Conservation (phyloP, 2,329 filamentous ascomycete species). For the Ilyonectria mors-panacis region DNA sequence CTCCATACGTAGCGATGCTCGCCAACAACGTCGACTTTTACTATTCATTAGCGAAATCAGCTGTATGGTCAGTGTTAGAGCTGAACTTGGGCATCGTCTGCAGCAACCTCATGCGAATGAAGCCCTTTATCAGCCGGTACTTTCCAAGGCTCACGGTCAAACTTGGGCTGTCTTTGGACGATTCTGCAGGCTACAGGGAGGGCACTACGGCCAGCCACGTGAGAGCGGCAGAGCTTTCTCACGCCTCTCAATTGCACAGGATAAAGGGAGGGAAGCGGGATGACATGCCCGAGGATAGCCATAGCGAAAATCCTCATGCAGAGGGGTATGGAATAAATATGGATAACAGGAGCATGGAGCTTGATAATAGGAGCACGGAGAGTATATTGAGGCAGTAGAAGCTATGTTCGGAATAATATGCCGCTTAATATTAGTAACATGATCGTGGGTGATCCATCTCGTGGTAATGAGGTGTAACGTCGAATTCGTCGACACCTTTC, state of each 20-base stretch:
- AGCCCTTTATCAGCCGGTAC: background rate
- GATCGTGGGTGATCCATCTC: background rate
- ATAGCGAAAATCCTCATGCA: background rate
- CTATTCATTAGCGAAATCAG: constrained; percentile 13
- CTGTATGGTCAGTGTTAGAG: constrained; percentile 25
- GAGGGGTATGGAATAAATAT: background rate
- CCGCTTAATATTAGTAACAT: background rate
- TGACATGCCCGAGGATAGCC: background rate
- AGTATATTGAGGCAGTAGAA: background rate
- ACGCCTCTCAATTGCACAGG: background rate
- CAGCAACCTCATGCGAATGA: constrained; percentile 5
- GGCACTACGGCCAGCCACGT: background rate
- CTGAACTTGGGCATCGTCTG: constrained; percentile 13
- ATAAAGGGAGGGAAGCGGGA: background rate
- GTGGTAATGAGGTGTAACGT: background rate
- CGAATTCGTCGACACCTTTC: background rate
- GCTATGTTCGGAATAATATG: background rate
- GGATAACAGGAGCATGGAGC: background rate
- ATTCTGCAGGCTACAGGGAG: background rate
- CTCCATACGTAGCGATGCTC: constrained; percentile 22
- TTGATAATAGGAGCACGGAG: background rate
- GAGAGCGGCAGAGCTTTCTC: background rate
- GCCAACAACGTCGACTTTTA: constrained; percentile 9
- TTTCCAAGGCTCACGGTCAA: background rate
- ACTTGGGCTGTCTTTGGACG: background rate